These are phyloP conservation scores for Neoscytalidium dimidiatum DNA, from an alignment of 2,329 filamentous ascomycete genomes.

Conservation along the genomic window DNA sequence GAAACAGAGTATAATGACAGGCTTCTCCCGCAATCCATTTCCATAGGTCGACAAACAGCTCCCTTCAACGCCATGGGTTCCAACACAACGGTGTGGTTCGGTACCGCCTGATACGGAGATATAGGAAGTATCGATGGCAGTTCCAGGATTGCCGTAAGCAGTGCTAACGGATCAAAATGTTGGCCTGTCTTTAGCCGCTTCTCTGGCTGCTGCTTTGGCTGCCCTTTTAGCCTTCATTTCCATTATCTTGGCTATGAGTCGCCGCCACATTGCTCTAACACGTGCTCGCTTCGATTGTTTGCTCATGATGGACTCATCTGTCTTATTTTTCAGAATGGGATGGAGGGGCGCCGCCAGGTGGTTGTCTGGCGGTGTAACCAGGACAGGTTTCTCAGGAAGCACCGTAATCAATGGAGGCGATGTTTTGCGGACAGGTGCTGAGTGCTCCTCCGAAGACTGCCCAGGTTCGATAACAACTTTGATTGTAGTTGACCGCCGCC, in stretches of 20 bases:
- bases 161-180: too few species aligned
- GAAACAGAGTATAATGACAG: too few species aligned
- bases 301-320: background rate
- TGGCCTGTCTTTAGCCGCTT: background rate
- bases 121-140: too few species aligned
- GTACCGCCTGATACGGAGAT: too few species aligned
- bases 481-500: background rate
- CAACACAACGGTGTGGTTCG: background rate
- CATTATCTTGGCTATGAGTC: background rate
- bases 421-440: background rate
- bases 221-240: background rate
- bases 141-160: too few species aligned
- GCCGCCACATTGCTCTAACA: slow-evolving; percentile 1
- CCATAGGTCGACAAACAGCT: too few species aligned
- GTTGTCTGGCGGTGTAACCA: background rate
- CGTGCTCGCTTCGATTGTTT: background rate
- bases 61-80: too few species aligned
- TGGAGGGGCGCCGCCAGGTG: background rate
- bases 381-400: background rate
- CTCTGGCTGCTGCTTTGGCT: background rate
- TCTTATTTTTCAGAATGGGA: background rate
- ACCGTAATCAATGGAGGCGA: background rate
- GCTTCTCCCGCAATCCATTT: too few species aligned
- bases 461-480: background rate
- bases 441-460: background rate